phyloP scores from a whole-genome alignment of 768 basidiomycete species.

The Psilocybe cyanescens region DNA sequence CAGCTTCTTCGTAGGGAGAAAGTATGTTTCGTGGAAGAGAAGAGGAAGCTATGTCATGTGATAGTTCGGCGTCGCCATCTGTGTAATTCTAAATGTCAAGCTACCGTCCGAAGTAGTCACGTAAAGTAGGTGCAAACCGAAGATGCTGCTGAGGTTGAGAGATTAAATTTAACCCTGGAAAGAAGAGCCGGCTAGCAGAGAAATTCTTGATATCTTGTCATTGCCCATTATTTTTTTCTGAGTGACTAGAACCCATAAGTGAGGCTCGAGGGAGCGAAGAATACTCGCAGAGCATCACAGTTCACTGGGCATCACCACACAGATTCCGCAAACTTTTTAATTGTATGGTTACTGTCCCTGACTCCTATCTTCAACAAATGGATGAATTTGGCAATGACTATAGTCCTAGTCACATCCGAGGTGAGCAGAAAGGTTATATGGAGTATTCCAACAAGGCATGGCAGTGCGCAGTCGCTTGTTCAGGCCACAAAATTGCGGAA shows the following conservation, averaged over 20 bases:
- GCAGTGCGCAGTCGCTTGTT: neutral
- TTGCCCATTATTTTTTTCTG: too few relatives aligned
- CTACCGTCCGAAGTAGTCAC: too few relatives aligned
- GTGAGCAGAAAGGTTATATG: too few relatives aligned
- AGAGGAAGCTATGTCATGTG: constrained; percentile 10
- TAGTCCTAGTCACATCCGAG: neutral
- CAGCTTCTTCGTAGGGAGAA: neutral
- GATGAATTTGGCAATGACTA: too few relatives aligned
- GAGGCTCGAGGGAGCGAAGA: neutral
- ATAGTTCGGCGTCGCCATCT: neutral
- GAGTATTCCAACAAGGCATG: neutral
- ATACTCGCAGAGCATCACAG: neutral
- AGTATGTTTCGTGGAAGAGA: neutral
- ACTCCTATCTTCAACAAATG: neutral
- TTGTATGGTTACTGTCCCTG: neutral
- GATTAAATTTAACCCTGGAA: neutral
- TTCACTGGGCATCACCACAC: neutral
- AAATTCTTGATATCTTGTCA: too few relatives aligned
- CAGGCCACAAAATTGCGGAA: too few relatives aligned
- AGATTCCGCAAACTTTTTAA: neutral
- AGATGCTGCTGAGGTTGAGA: neutral
- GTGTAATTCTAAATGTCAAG: neutral
- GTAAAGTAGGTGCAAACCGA: too few relatives aligned
- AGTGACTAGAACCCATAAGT: too few relatives aligned
- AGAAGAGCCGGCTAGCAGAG: too few relatives aligned